Percentiles rank a stretch among this genome's conserved stretches.
phyloP scores from a whole-genome alignment of 1,139 yeast genomes.

The Geotrichum bryndzae region DNA sequence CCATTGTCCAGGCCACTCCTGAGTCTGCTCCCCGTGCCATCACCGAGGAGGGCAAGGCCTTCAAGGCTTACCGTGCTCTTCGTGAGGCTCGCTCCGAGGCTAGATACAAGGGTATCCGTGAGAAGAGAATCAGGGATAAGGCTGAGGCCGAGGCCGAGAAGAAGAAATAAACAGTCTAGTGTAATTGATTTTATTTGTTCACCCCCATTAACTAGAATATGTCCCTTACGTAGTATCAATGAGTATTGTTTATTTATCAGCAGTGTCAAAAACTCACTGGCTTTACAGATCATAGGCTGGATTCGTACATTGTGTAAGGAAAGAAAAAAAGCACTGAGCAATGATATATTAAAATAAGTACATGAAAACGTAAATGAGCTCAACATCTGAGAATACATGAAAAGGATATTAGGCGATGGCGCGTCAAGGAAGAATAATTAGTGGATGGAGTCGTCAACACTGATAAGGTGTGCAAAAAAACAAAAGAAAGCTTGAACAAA shows the following conservation, averaged over 20 bases:
- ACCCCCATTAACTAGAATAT: not conserved
- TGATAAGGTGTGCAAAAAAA: not conserved
- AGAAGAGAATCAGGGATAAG: slow-evolving; percentile 91
- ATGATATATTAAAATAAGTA: not conserved
- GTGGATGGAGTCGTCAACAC: not conserved
- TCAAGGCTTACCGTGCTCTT: slow-evolving; percentile 83
- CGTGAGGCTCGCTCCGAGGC: slow-evolving; percentile 92
- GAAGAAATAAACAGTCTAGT: slow-evolving; percentile 61
- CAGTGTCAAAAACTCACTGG: not conserved
- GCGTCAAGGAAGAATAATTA: not conserved
- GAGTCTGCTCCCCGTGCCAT: slow-evolving; percentile 89
- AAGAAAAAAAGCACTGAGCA: too few relatives aligned
- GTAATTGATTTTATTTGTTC: not conserved
- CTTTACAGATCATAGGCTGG: too few relatives aligned
- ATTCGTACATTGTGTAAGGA: not conserved
- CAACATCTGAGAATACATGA: not conserved
- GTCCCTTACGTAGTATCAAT: not conserved
- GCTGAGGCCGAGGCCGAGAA: slow-evolving; percentile 99
- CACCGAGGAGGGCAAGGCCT: slow-evolving; percentile 66
- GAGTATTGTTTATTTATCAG: not conserved
- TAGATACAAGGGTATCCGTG: slow-evolving; percentile 92
- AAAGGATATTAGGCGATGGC: not conserved
- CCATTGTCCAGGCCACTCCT: slow-evolving; percentile 71
- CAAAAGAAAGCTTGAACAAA: not conserved
- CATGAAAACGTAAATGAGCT: not conserved